Conservation (phyloP, 176 grass and related monocot genomes). For the Oryza coarctata region DNA sequence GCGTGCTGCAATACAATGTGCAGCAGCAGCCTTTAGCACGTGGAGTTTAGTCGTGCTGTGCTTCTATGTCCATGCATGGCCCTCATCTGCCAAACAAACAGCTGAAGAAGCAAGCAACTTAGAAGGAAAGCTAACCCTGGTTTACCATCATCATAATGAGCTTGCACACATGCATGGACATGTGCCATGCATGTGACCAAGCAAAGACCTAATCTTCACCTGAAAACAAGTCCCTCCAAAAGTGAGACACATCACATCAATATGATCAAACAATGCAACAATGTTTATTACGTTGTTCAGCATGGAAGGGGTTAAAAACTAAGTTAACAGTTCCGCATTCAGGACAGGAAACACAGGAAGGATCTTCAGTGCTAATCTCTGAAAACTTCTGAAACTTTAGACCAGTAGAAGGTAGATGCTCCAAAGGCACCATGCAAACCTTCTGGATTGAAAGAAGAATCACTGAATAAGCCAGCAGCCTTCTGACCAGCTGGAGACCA, state of each 20-base stretch:
- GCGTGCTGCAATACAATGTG: background rate
- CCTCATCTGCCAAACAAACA: slow-evolving; percentile 13
- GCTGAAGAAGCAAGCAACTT: slow-evolving; percentile 17
- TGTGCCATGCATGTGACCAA: background rate
- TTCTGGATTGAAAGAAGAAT: background rate
- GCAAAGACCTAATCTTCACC: background rate
- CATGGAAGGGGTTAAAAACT: too few species aligned
- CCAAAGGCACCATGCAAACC: background rate
- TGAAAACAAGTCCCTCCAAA: background rate
- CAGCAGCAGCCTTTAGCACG: background rate
- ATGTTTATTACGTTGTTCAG: background rate
- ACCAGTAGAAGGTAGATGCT: too few species aligned
- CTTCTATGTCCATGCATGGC: background rate
- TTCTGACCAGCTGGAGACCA: background rate
- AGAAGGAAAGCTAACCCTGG: slow-evolving; percentile 14
- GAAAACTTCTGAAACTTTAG: background rate
- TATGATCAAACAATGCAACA: background rate
- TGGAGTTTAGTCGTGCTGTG: background rate
- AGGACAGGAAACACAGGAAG: background rate
- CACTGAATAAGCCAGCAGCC: background rate
- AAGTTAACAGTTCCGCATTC: background rate
- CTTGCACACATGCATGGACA: background rate
- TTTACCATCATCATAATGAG: background rate
- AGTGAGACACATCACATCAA: slow-evolving; percentile 22
- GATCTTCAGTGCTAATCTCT: background rate